Evolutionary conservation across 495 filamentous ascomycete genomes (phyloP).

Genomic region (Aspergillus bertholletiae): DNA sequence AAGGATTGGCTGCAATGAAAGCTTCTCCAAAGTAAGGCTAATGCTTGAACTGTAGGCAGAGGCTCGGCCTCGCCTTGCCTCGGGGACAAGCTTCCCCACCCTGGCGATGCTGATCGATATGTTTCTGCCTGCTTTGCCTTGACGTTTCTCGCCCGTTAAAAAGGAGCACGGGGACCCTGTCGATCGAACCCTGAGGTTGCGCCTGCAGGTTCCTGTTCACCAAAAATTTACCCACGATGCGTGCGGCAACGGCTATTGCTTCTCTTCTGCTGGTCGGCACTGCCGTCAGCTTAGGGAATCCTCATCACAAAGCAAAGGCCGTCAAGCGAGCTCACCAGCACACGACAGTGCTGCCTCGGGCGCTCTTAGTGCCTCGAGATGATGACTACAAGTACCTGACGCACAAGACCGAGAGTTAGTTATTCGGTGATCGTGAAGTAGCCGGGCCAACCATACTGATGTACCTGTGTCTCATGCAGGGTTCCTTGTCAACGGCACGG

Average conservation of each 20-base stretch:
- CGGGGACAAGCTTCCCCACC: neutral
- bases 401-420: neutral
- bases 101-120: neutral
- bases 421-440: neutral
- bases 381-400: neutral
- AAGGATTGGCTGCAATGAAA: neutral
- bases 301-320: conserved; percentile 1
- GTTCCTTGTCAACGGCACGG: conserved; percentile 64
- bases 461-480: conserved; percentile 20
- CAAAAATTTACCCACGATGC: neutral
- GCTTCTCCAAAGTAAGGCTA: neutral
- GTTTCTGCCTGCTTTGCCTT: neutral
- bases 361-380: neutral
- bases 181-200: neutral
- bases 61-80: neutral
- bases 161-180: neutral
- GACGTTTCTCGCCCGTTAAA: neutral
- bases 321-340: neutral
- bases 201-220: neutral
- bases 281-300: neutral
- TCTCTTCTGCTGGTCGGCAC: neutral
- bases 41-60: neutral
- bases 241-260: neutral
- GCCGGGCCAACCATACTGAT: neutral
- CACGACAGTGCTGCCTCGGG: neutral